These are phyloP conservation scores for Acacia confusa DNA, from an alignment of 306 rosid genomes.

Conservation along the genomic window DNA sequence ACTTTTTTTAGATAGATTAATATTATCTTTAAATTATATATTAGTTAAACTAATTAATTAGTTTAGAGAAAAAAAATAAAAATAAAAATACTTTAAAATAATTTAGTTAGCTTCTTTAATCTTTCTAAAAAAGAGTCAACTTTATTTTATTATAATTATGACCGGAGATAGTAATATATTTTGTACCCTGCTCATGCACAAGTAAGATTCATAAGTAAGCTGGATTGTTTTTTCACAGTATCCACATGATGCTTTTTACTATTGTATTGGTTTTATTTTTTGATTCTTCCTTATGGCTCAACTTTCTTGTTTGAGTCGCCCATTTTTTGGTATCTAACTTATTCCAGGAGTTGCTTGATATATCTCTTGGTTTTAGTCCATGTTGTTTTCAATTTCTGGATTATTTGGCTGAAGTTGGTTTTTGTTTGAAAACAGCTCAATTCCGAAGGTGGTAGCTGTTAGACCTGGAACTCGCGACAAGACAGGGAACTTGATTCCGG, in stretches of 20 bases:
- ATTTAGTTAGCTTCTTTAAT: no score
- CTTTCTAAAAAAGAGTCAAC: no score
- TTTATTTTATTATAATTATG: no score
- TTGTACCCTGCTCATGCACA: not conserved
- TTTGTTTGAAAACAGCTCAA: constrained; percentile 50
- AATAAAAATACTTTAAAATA: no score
- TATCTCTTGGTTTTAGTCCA: not conserved
- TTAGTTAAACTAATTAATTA: no score
- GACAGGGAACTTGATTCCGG: constrained; percentile 69
- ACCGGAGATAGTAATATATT: no score
- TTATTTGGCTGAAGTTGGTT: not conserved
- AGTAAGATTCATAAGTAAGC: not conserved
- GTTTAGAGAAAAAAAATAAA: no score
- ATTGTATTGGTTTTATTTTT: not conserved
- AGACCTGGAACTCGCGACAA: constrained; percentile 81
- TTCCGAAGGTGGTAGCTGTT: constrained; percentile 76
- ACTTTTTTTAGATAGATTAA: no score
- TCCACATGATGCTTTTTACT: not conserved
- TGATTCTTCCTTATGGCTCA: not conserved
- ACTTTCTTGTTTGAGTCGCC: not conserved
- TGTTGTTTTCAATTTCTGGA: not conserved
- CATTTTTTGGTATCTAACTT: not conserved
- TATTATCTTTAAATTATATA: no score
- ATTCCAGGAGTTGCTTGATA: not conserved
- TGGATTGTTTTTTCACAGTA: not conserved